These are phyloP conservation scores for Boletus edulis DNA, from an alignment of 768 basidiomycete species.

Conservation along the genomic window DNA sequence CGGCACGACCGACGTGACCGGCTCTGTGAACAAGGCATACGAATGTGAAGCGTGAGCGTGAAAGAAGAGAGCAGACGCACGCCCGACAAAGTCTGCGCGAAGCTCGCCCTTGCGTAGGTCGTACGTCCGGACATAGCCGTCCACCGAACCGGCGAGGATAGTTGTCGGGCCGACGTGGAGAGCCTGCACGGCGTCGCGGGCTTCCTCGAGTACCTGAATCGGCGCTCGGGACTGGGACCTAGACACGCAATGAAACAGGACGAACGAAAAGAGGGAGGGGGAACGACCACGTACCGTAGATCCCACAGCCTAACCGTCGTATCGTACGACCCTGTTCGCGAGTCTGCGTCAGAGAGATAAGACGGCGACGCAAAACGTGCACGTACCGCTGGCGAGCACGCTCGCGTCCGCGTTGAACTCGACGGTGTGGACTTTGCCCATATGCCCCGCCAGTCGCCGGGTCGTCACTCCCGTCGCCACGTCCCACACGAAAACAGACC, in stretches of 20 bases:
- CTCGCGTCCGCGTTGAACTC: constrained; percentile 88
- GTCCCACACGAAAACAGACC: constrained; percentile 94
- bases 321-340: constrained; percentile 78
- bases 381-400: constrained; percentile 81
- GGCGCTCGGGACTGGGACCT: constrained; percentile 79
- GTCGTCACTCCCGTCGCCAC: constrained; percentile 84
- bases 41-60: neutral
- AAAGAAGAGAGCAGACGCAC: constrained; percentile 46
- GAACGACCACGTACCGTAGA: constrained; percentile 53
- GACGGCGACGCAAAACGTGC: neutral
- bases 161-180: constrained; percentile 64
- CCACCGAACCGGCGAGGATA: constrained; percentile 82
- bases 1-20: constrained; percentile 80
- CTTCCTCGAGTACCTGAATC: constrained; percentile 89
- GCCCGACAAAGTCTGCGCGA: constrained; percentile 85
- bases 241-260: neutral
- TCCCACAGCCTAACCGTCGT: constrained; percentile 92
- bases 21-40: constrained; percentile 47
- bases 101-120: constrained; percentile 93
- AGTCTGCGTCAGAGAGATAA: neutral
- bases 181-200: constrained; percentile 82
- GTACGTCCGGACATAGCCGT: constrained; percentile 90
- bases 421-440: constrained; percentile 86
- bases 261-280: neutral
- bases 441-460: constrained; percentile 82